phyloP scores from a whole-genome alignment of 169 alveolate genomes.

The Cryptosporidium sp. region DNA sequence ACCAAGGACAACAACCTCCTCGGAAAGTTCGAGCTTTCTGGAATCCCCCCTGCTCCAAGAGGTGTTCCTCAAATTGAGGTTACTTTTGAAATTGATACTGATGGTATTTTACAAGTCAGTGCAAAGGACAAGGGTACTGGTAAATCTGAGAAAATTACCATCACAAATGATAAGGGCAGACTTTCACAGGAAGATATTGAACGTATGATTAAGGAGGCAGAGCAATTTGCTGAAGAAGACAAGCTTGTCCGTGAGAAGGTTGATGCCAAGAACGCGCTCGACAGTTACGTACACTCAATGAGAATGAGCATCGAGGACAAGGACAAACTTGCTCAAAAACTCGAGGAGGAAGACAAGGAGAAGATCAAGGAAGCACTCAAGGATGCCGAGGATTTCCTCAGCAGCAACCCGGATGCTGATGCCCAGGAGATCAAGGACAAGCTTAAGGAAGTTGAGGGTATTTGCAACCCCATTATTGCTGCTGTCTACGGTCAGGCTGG shows the following conservation, averaged over 20 bases:
- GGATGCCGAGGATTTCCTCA: constrained; percentile 93
- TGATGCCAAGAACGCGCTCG: constrained; percentile 93
- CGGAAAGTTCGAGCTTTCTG: constrained; percentile 95
- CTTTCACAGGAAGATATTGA: constrained; percentile 94
- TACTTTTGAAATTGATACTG: constrained; percentile 96
- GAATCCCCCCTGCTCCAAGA: constrained; percentile 96
- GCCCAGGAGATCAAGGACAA: constrained; percentile 92
- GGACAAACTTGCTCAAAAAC: constrained; percentile 91
- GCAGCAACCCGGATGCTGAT: constrained; percentile 92
- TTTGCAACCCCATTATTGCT: constrained; percentile 95
- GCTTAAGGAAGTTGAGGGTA: constrained; percentile 92
- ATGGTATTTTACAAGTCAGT: constrained; percentile 93
- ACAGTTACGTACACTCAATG: constrained; percentile 92
- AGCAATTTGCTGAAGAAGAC: constrained; percentile 94
- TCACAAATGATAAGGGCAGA: constrained; percentile 95
- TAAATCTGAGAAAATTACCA: constrained; percentile 91
- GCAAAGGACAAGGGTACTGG: constrained; percentile 97
- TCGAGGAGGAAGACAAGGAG: constrained; percentile 92
- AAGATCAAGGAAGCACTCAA: constrained; percentile 88
- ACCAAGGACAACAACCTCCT: constrained; percentile 95
- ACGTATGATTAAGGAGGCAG: constrained; percentile 95
- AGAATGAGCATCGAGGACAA: constrained; percentile 91
- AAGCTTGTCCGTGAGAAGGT: constrained; percentile 89
- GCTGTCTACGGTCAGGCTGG: constrained; percentile 92
- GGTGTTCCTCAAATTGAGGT: constrained; percentile 96